Conservation (phyloP, 129 eudicot genomes). For the Lactuca saligna region DNA sequence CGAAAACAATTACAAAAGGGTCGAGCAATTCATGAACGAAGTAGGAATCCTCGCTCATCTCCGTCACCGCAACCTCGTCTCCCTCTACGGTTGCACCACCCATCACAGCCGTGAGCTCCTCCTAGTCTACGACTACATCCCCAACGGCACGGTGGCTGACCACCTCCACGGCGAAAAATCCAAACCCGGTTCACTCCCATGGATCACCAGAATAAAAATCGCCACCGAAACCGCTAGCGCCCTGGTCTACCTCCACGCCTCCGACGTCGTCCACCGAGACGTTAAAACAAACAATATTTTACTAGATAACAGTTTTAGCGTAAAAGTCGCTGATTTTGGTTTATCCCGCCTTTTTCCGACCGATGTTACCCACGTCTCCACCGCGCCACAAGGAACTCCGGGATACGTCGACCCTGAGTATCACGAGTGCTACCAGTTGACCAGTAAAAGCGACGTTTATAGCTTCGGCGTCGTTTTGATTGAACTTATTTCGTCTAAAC, state of each 20-base stretch:
- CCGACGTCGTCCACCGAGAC: conserved; percentile 71
- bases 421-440: conserved; percentile 69
- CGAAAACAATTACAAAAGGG: conserved; percentile 62
- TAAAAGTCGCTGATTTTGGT: conserved; percentile 91
- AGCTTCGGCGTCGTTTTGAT: conserved; percentile 80
- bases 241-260: conserved; percentile 71
- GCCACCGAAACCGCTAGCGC: conserved; percentile 76
- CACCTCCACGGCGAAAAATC: conserved; percentile 69
- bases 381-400: conserved; percentile 89
- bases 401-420: conserved; percentile 92
- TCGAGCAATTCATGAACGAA: conserved; percentile 77
- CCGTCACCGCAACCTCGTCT: conserved; percentile 66
- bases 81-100: conserved; percentile 83
- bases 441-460: conserved; percentile 67
- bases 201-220: conserved; percentile 65
- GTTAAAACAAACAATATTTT: conserved; percentile 71
- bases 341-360: conserved; percentile 67
- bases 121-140: conserved; percentile 73
- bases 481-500: conserved; percentile 79
- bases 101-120: conserved; percentile 61
- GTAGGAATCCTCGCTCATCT: conserved; percentile 58
- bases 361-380: conserved; percentile 74
- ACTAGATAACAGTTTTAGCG: conserved; percentile 56
- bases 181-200: conserved; percentile 44
- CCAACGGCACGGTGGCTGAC: conserved; percentile 84